A percentile compares a stretch with the other conserved stretches of the same genome.
These are phyloP conservation scores for Pluteus cervinus DNA, from an alignment of 768 basidiomycete genomes.

Conservation along the genomic window DNA sequence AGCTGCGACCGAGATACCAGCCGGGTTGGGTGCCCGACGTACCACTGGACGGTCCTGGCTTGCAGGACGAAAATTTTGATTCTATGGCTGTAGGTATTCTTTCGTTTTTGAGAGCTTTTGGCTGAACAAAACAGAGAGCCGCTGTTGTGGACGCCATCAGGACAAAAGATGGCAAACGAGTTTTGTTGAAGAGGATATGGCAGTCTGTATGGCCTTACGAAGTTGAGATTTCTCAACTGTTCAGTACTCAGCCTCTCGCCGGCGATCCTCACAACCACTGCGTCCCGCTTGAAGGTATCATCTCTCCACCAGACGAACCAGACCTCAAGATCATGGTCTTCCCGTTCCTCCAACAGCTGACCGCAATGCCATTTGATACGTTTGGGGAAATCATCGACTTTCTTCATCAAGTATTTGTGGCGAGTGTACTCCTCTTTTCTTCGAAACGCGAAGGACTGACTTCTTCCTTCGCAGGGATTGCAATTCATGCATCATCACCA, in stretches of 20 bases:
- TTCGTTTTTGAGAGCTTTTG: too few relatives aligned
- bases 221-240: constrained; percentile 20
- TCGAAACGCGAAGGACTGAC: not conserved
- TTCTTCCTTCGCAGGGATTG: constrained; percentile 17
- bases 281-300: constrained; percentile 20
- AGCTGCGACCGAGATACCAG: too few relatives aligned
- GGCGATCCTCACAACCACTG: constrained; percentile 27
- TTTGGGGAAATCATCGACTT: constrained; percentile 25
- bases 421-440: not conserved
- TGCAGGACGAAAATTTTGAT: too few relatives aligned
- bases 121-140: too few relatives aligned
- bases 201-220: too few relatives aligned
- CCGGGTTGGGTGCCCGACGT: too few relatives aligned
- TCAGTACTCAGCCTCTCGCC: constrained; percentile 10
- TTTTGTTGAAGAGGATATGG: constrained; percentile 23
- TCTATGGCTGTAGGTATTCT: too few relatives aligned
- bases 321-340: constrained; percentile 19
- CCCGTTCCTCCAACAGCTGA: constrained; percentile 16
- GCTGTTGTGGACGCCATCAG: constrained; percentile 28
- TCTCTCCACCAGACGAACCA: constrained; percentile 15
- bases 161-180: constrained; percentile 19
- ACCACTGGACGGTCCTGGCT: too few relatives aligned
- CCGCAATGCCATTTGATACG: constrained; percentile 19
- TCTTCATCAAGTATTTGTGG: constrained; percentile 21
- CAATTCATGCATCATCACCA: constrained; percentile 27